Conservation (phyloP, 192 early-diverging fungal species). For the Backusella mclennaniae region DNA sequence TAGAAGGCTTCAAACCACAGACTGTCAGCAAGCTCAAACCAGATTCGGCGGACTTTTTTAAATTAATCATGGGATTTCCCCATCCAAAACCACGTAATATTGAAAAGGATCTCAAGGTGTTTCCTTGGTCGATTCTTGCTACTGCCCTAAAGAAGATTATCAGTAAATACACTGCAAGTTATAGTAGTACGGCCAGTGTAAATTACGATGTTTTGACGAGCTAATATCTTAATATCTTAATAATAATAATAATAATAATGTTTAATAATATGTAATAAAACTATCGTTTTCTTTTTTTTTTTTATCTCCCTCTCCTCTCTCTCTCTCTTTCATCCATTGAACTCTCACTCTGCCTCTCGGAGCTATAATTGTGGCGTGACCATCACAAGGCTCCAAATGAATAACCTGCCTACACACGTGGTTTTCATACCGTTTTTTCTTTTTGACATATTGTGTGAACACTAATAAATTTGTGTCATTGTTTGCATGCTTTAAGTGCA, state of each 20-base stretch:
- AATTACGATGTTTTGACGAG: background rate
- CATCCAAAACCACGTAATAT: conserved; percentile 82
- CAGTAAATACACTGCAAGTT: conserved; percentile 58
- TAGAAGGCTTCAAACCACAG: conserved; percentile 72
- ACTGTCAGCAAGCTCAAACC: conserved; percentile 74
- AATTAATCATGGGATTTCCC: conserved; percentile 75
- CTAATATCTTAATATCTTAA: conserved; percentile 3
- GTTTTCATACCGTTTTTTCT: background rate
- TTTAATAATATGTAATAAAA: background rate
- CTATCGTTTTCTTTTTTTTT: background rate
- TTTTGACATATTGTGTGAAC: background rate
- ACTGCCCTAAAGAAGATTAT: conserved; percentile 74
- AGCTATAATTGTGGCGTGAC: conserved; percentile 4
- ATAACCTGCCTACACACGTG: conserved; percentile 3
- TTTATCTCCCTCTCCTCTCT: background rate
- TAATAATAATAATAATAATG: background rate
- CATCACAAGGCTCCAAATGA: background rate
- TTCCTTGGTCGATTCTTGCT: conserved; percentile 67
- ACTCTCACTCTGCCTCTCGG: background rate
- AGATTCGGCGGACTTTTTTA: conserved; percentile 72
- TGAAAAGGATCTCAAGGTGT: conserved; percentile 87
- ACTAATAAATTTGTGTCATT: background rate
- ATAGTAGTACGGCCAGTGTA: conserved; percentile 38
- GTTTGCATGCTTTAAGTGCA: background rate
- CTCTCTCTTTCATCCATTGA: background rate